Percentiles rank a stretch among this genome's conserved stretches.
Evolutionary conservation across 257 asterid species (phyloP).

Genomic region (Rehmannia glutinosa): DNA sequence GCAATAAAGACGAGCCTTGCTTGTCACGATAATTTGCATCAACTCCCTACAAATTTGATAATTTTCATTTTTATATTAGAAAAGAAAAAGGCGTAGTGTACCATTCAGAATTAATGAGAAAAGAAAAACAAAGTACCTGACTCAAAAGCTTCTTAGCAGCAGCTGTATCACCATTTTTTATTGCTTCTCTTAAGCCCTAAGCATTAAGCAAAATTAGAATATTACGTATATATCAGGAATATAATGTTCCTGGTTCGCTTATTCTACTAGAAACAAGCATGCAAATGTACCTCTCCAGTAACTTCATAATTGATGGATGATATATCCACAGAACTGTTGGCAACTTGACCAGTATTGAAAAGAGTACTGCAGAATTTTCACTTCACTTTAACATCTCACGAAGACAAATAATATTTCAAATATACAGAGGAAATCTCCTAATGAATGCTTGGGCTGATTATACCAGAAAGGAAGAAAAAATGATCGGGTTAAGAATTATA

Average conservation of each 20-base stretch:
- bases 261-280: neutral
- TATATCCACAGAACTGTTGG: constrained; percentile 37
- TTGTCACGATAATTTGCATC: constrained; percentile 87
- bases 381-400: constrained; percentile 12
- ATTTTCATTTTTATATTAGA: constrained; percentile 11
- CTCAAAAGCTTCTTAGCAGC: constrained; percentile 78
- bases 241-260: neutral
- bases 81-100: constrained; percentile 7
- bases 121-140: constrained; percentile 50
- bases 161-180: constrained; percentile 81
- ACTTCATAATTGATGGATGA: constrained; percentile 55
- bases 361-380: constrained; percentile 59
- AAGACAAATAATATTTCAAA: neutral
- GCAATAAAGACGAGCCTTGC: constrained; percentile 91
- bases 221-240: neutral
- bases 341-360: constrained; percentile 72
- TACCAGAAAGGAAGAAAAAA: neutral
- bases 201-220: constrained; percentile 20
- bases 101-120: constrained; percentile 15
- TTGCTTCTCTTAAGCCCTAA: constrained; percentile 95
- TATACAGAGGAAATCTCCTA: neutral
- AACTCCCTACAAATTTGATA: constrained; percentile 60
- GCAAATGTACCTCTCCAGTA: constrained; percentile 83
- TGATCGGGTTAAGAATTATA: neutral
- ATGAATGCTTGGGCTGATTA: neutral